Conservation (phyloP, 306 rosid species). For the Dicorynia guianensis region DNA sequence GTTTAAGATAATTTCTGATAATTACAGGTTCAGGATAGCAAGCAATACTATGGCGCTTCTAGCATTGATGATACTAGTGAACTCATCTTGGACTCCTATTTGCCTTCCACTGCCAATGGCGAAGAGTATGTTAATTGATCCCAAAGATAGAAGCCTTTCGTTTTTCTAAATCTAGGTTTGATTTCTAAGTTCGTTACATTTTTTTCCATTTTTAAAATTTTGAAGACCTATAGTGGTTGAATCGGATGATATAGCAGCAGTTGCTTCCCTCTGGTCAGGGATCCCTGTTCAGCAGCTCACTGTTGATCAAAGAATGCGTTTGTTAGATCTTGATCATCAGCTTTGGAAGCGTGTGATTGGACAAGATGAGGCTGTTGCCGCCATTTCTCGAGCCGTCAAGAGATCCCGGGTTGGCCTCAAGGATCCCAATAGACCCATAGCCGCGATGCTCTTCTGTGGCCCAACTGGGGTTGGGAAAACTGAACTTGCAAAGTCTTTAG, state of each 20-base stretch:
- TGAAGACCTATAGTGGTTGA: constrained; percentile 68
- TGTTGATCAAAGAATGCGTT: constrained; percentile 66
- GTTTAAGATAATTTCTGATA: constrained; percentile 38
- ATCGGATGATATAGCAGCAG: constrained; percentile 73
- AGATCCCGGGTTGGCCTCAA: constrained; percentile 81
- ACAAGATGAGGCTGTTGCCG: constrained; percentile 81
- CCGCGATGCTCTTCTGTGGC: constrained; percentile 81
- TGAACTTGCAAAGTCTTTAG: constrained; percentile 80
- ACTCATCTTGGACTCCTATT: constrained; percentile 54
- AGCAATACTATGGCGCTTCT: constrained; percentile 55
- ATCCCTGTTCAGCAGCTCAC: constrained; percentile 82
- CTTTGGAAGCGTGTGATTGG: constrained; percentile 77
- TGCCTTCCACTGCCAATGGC: constrained; percentile 54
- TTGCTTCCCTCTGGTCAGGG: constrained; percentile 88
- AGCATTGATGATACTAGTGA: constrained; percentile 57
- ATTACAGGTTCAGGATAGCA: constrained; percentile 61
- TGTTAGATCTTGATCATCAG: constrained; percentile 68
- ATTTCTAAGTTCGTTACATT: constrained; percentile 41
- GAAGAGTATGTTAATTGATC: constrained; percentile 63
- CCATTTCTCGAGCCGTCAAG: constrained; percentile 81
- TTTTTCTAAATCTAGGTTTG: constrained; percentile 32
- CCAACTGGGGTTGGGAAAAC: constrained; percentile 95
- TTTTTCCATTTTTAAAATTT: constrained; percentile 24
- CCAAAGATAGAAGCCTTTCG: constrained; percentile 34
- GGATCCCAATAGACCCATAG: constrained; percentile 83